Percentiles rank a stretch among this genome's conserved stretches.
Conservation (phyloP, 2,329 filamentous ascomycete species). For the Dothiorella sarmentorum region DNA sequence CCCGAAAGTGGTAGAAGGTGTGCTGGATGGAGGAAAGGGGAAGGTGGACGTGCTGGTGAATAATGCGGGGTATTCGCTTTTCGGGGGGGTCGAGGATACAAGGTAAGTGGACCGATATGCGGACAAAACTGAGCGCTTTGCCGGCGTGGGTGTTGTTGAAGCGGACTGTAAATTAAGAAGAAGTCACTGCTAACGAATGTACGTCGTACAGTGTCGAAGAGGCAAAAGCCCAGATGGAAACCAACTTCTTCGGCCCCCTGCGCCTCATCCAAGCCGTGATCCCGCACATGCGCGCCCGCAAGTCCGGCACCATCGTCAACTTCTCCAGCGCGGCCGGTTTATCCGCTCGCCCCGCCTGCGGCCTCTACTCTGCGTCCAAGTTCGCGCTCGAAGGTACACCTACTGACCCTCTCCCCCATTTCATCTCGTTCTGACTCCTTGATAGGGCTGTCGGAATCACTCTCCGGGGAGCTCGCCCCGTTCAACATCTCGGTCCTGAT, state of each 20-base stretch:
- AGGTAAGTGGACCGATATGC: neutral
- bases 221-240: neutral
- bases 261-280: slow-evolving; percentile 50
- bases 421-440: neutral
- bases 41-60: slow-evolving; percentile 28
- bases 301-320: slow-evolving; percentile 41
- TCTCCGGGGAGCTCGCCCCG: neutral
- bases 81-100: slow-evolving; percentile 23
- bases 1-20: neutral
- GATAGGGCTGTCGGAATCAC: neutral
- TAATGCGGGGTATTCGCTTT: slow-evolving; percentile 26
- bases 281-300: slow-evolving; percentile 42
- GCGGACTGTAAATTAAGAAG: neutral
- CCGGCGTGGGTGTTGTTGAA: neutral
- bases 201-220: neutral
- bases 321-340: slow-evolving; percentile 47
- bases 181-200: neutral
- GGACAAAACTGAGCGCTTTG: neutral
- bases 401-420: neutral
- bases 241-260: slow-evolving; percentile 54
- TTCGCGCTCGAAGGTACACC: slow-evolving; percentile 26
- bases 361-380: slow-evolving; percentile 48
- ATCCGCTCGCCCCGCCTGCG: slow-evolving; percentile 37
- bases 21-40: slow-evolving; percentile 7
- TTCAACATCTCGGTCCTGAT: slow-evolving; percentile 4